These are phyloP conservation scores for Ophiostoma novo-ulmi DNA, from an alignment of 2,329 filamentous ascomycete genomes.

Conservation along the genomic window DNA sequence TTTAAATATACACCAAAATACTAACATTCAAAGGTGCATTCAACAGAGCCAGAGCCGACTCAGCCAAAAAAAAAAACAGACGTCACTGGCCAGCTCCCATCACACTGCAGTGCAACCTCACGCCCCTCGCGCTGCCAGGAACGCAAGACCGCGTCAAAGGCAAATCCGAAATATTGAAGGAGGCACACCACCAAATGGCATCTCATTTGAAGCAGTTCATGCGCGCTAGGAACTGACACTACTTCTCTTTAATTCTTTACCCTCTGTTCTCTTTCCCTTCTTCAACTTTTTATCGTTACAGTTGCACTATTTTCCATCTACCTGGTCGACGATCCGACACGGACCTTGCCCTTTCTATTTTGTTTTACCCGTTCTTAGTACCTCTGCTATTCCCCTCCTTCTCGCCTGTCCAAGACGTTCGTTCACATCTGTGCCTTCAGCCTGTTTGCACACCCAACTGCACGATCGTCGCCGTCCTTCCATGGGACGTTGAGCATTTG, in stretches of 20 bases:
- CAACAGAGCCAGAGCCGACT: background rate
- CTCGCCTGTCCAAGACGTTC: background rate
- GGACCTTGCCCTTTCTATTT: background rate
- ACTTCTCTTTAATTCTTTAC: background rate
- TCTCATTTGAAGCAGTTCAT: constrained; percentile 7
- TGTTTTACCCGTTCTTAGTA: background rate
- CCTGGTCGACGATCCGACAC: constrained; percentile 21
- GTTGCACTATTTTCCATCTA: background rate
- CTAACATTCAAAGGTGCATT: background rate
- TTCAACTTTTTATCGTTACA: background rate
- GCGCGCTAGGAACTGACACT: background rate
- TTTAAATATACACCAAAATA: background rate
- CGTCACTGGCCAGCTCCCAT: background rate
- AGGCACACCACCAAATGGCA: background rate
- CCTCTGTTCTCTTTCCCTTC: background rate
- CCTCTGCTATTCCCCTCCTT: background rate
- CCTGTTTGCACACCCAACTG: background rate
- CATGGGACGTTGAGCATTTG: background rate
- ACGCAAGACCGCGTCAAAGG: background rate
- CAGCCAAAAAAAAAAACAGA: background rate
- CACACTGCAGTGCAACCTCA: background rate
- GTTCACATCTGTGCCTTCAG: background rate
- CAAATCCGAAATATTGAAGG: background rate
- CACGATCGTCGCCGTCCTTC: background rate
- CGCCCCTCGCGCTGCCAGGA: background rate